Evolutionary conservation across 768 basidiomycete genomes (phyloP).

Genomic region (Termitomyces sp.): DNA sequence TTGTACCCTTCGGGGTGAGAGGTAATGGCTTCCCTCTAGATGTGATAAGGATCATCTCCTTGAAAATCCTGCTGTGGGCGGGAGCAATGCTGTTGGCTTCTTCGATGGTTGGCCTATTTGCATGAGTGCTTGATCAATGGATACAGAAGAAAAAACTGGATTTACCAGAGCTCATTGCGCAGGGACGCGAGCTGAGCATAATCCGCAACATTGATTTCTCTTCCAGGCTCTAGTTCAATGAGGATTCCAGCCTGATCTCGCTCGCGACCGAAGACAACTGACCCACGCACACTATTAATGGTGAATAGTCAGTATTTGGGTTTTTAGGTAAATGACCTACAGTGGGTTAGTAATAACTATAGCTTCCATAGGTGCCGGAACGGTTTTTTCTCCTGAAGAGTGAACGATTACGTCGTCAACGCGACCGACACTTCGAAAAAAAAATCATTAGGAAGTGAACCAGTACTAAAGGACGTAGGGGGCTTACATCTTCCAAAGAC

Average conservation of each 20-base stretch:
- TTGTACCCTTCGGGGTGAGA: slow-evolving; percentile 2
- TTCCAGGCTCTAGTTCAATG: slow-evolving; percentile 21
- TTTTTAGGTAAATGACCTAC: slow-evolving; percentile 5
- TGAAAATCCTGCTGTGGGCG: slow-evolving; percentile 37
- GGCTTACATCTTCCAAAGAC: not conserved
- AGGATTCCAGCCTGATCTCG: slow-evolving; percentile 28
- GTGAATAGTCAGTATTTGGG: not conserved
- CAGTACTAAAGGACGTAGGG: not conserved
- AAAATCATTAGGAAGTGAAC: not conserved
- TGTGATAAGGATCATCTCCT: slow-evolving; percentile 22
- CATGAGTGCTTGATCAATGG: not conserved
- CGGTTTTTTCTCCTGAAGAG: slow-evolving; percentile 9
- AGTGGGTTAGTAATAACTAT: slow-evolving; percentile 12
- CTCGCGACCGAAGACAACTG: not conserved
- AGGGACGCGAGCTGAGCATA: not conserved
- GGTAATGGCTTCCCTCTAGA: slow-evolving; percentile 3
- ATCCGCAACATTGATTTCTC: slow-evolving; percentile 25
- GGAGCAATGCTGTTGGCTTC: slow-evolving; percentile 37
- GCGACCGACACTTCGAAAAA: not conserved
- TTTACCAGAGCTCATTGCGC: not conserved
- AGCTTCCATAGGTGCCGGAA: not conserved
- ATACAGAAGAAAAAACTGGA: too few relatives aligned
- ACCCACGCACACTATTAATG: not conserved
- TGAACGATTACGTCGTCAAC: slow-evolving; percentile 23
- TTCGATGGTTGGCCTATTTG: slow-evolving; percentile 15